phyloP scores from a whole-genome alignment of 441 rosid species.

The Theobroma grandiflorum region DNA sequence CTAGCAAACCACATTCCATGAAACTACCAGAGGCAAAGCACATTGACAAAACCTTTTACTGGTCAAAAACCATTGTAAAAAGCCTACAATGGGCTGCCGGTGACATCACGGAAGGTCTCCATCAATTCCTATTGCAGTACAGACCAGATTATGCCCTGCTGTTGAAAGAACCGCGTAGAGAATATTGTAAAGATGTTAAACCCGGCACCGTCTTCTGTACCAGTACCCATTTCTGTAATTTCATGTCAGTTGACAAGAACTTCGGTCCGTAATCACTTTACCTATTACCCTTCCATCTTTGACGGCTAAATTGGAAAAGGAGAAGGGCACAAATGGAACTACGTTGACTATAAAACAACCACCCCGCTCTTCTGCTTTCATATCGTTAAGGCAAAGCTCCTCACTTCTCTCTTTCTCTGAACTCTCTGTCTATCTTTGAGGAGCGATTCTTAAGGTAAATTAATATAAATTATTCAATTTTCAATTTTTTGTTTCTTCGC shows the following conservation, averaged over 20 bases:
- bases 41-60: not conserved
- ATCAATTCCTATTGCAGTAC: not conserved
- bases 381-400: slow-evolving; percentile 21
- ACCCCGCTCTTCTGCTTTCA: slow-evolving; percentile 24
- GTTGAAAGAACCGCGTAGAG: slow-evolving; percentile 12
- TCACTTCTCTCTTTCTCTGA: slow-evolving; percentile 9
- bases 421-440: slow-evolving; percentile 20
- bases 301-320: not conserved
- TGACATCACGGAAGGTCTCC: not conserved
- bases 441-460: slow-evolving; percentile 22
- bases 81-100: not conserved
- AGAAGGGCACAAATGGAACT: slow-evolving; percentile 17
- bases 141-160: not conserved
- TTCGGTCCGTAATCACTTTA: not conserved
- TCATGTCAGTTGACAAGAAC: slow-evolving; percentile 1
- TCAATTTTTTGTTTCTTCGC: not conserved
- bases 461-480: slow-evolving; percentile 1
- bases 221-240: not conserved
- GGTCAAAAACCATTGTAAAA: not conserved
- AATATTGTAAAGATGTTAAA: not conserved
- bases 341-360: slow-evolving; percentile 18
- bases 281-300: slow-evolving; percentile 15
- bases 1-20: no score
- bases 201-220: not conserved
- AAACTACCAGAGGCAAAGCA: no score